Base-by-base conservation (phyloP, 73 alveolate species). In the Symbiodinium natans region DNA sequence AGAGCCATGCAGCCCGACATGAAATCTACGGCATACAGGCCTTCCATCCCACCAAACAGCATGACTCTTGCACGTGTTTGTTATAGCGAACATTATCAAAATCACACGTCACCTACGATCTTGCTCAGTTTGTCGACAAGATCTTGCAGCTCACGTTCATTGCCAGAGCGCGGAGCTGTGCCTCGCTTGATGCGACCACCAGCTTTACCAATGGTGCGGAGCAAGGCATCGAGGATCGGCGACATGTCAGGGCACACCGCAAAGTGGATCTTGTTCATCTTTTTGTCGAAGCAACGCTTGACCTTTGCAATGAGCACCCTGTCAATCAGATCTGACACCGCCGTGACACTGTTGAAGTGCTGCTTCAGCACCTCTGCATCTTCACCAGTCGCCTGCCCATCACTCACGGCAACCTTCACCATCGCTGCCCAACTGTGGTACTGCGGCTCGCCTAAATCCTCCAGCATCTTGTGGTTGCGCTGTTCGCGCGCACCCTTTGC, bases 141-240 rank as follows among this genome's bases (percentile, higher is more conserved):
- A 63, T 83, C 77, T 33, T 83, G 92, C 92, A 83, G 8, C 75
- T 83, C 92, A 8, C 90, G 90, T 34, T 83, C 74, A 43, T 83
- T 83, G 15, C 75, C 48, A 5, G 77, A 42, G 74, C 92, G 92
- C 27, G 77, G 92, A 68, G 92, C 92, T 2, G 92, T 83, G 42
- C 92, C 92, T 25, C 46, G 92, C 46, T 83, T 83, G 92, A 83
- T 41, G 46, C 46, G 42, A 42, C 92, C 92, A 42, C 92, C 92
- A 2, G 92, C 74, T 27, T 42, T n/a, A n/a, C 31, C 73, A 74
- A 83, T 83, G 46, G 77, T 42, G 10, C 75, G 74, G 46, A 83
- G 75, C 74, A 83, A 41, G 1, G 92, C 75, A 29, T 83, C 92
- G 11, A 83, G 75, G 34, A 83, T 68, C 3, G 43, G 73, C 34